phyloP scores from a whole-genome alignment of 345 rosid species.

The Hypericum perforatum region DNA sequence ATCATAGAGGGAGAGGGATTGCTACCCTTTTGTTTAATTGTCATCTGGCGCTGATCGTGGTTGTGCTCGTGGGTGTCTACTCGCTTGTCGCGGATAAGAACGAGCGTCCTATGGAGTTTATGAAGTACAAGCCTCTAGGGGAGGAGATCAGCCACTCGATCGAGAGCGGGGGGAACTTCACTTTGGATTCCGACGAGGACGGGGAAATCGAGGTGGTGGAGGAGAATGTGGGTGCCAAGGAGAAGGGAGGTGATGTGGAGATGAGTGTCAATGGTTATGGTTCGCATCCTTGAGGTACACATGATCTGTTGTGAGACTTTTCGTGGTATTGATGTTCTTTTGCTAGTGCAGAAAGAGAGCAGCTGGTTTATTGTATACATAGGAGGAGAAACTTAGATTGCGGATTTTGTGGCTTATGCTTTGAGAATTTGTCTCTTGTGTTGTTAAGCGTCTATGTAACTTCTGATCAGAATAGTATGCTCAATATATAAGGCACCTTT shows the following conservation, averaged over 20 bases:
- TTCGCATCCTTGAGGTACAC: slow-evolving; percentile 35
- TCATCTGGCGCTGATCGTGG: slow-evolving; percentile 73
- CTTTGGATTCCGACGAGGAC: slow-evolving; percentile 76
- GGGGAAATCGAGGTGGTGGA: slow-evolving; percentile 41
- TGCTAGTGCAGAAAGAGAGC: background rate
- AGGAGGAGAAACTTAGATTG: slow-evolving; percentile 3
- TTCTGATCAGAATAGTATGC: no score
- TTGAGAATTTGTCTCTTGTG: no score
- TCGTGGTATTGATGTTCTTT: slow-evolving; percentile 2
- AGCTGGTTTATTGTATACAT: slow-evolving; percentile 13
- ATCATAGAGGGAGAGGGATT: slow-evolving; percentile 73
- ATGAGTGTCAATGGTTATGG: slow-evolving; percentile 40
- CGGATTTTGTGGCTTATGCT: background rate
- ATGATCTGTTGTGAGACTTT: slow-evolving; percentile 3
- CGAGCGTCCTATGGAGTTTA: slow-evolving; percentile 29
- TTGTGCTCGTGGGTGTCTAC: slow-evolving; percentile 33
- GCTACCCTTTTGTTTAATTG: slow-evolving; percentile 89
- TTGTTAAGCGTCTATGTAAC: no score
- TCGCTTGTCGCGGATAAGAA: slow-evolving; percentile 36
- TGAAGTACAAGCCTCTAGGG: slow-evolving; percentile 52
- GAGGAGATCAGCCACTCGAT: slow-evolving; percentile 39
- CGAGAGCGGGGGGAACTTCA: slow-evolving; percentile 38
- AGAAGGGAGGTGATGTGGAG: slow-evolving; percentile 20
- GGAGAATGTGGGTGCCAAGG: slow-evolving; percentile 11
- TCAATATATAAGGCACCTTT: no score